Conservation (phyloP, 169 alveolate species). For the Toxoplasma gondii region DNA sequence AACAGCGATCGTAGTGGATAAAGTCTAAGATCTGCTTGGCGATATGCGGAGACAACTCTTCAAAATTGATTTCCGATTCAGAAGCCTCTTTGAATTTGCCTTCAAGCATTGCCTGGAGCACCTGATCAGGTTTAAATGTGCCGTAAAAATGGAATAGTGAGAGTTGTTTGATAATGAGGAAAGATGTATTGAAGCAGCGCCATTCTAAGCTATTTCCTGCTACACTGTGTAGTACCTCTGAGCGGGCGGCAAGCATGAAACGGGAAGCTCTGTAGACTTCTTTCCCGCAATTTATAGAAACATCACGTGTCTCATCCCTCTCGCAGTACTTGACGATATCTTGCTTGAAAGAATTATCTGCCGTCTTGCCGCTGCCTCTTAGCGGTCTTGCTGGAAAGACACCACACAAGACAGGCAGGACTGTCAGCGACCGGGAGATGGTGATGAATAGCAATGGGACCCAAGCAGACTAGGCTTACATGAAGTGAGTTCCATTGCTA, state of each 20-base stretch:
- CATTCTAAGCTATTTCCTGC: no score
- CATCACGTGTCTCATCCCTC: slow-evolving; percentile 16
- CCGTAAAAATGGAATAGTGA: not conserved
- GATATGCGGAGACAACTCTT: slow-evolving; percentile 51
- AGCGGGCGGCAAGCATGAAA: slow-evolving; percentile 36
- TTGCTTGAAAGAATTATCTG: not conserved
- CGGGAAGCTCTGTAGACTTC: slow-evolving; percentile 26
- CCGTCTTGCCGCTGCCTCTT: not conserved
- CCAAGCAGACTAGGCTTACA: not conserved
- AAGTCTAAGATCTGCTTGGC: slow-evolving; percentile 62
- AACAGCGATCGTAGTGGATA: slow-evolving; percentile 60
- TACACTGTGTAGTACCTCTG: not conserved
- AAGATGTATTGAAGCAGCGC: not conserved
- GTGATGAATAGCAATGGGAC: no score
- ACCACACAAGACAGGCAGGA: not conserved
- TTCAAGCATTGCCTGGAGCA: slow-evolving; percentile 59
- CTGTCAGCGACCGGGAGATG: no score
- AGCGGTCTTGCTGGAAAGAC: slow-evolving; percentile 5
- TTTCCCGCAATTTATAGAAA: slow-evolving; percentile 6
- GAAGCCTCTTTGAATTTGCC: slow-evolving; percentile 61
- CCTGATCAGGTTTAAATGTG: slow-evolving; percentile 22
- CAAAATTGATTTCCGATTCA: slow-evolving; percentile 51
- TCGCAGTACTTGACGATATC: slow-evolving; percentile 36
- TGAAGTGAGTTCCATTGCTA: slow-evolving; percentile 18
- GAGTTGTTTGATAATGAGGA: not conserved